phyloP scores from a whole-genome alignment of 2,329 filamentous ascomycete species.

The Aspergillus bombycis region DNA sequence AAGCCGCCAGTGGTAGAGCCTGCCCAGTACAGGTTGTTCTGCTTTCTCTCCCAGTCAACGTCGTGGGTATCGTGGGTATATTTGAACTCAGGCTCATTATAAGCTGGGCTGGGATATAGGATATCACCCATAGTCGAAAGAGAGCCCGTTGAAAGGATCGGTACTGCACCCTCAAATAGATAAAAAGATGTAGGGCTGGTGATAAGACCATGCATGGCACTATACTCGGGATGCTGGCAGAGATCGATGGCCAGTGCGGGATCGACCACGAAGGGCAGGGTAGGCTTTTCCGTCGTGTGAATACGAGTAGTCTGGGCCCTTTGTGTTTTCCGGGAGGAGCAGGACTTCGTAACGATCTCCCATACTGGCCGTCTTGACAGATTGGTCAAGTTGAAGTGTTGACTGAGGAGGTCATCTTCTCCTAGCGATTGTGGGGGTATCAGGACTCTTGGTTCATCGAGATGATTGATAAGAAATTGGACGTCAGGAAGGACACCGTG shows the following conservation, averaged over 20 bases:
- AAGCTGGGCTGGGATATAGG: constrained; percentile 56
- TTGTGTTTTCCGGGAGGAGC: not conserved
- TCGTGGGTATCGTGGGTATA: constrained; percentile 48
- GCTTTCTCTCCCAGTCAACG: constrained; percentile 54
- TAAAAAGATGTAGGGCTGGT: constrained; percentile 19
- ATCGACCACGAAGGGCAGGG: constrained; percentile 16
- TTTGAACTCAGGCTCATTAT: constrained; percentile 43
- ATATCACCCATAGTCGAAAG: constrained; percentile 46
- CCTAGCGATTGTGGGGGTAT: not conserved
- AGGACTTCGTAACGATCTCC: constrained; percentile 12
- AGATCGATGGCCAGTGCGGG: not conserved
- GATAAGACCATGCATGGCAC: constrained; percentile 11
- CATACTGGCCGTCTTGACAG: constrained; percentile 3
- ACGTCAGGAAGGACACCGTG: constrained; percentile 9
- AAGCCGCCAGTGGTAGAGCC: constrained; percentile 59
- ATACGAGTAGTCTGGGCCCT: too few relatives aligned
- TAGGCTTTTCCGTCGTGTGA: not conserved
- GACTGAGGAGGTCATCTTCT: not conserved
- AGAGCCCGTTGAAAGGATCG: constrained; percentile 27
- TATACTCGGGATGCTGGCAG: constrained; percentile 16
- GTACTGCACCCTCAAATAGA: constrained; percentile 24
- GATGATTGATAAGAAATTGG: constrained; percentile 18
- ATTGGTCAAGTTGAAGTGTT: not conserved
- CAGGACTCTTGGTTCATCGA: constrained; percentile 18
- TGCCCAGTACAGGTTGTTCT: constrained; percentile 59